phyloP scores from a whole-genome alignment of 768 basidiomycete species.

The Scleroderma bovista region DNA sequence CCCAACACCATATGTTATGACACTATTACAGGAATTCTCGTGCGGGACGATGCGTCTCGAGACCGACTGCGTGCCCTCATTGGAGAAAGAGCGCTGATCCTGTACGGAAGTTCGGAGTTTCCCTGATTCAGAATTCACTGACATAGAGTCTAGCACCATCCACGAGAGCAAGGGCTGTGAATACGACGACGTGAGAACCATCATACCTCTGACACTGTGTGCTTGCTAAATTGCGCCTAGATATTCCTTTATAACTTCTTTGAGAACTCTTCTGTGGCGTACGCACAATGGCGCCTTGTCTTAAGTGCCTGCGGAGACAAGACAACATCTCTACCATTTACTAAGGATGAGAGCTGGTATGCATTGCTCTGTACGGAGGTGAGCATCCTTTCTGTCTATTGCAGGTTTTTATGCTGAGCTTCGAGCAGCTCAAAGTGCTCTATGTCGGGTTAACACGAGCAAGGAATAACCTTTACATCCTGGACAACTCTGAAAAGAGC shows the following conservation, averaged over 20 bases:
- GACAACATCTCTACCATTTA: constrained; percentile 32
- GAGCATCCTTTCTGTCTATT: constrained; percentile 1
- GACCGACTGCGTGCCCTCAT: constrained; percentile 45
- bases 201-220: background rate
- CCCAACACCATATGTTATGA: background rate
- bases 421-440: constrained; percentile 50
- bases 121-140: background rate
- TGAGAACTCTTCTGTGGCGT: constrained; percentile 48
- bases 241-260: constrained; percentile 76
- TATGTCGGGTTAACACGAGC: constrained; percentile 72
- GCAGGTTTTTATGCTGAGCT: background rate
- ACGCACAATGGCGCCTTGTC: constrained; percentile 56
- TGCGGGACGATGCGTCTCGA: constrained; percentile 52
- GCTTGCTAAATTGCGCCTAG: constrained; percentile 28
- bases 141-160: constrained; percentile 18
- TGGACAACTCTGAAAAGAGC: constrained; percentile 51
- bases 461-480: constrained; percentile 64
- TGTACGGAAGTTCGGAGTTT: constrained; percentile 35
- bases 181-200: constrained; percentile 15
- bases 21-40: constrained; percentile 51
- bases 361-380: constrained; percentile 57
- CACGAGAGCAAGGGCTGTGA: constrained; percentile 30
- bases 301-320: constrained; percentile 34
- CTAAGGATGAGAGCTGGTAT: constrained; percentile 39
- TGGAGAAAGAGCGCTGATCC: constrained; percentile 52